A percentile compares a stretch with the other conserved stretches of the same genome.
Evolutionary conservation across 257 asterid species (phyloP).

Genomic region (Solanum sparsipilum): DNA sequence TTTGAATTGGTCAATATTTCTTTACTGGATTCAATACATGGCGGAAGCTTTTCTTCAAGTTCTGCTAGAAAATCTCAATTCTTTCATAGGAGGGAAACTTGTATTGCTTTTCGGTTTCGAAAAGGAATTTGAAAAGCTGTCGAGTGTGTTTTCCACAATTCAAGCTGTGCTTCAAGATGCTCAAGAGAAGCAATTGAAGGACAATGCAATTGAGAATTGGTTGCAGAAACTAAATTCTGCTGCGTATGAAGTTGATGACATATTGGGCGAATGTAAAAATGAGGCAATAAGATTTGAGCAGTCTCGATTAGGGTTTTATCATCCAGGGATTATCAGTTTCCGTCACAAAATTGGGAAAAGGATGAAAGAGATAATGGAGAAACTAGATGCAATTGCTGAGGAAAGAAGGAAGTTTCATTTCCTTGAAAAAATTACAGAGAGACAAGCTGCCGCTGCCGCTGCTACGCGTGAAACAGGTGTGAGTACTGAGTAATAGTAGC

Average conservation of each 20-base stretch:
- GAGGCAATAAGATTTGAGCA: background rate
- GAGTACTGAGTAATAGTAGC: background rate
- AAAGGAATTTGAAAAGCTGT: background rate
- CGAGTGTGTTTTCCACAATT: background rate
- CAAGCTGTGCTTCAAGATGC: background rate
- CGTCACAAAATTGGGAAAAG: constrained; percentile 11
- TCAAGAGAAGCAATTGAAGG: background rate
- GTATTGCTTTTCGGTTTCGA: background rate
- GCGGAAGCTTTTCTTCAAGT: background rate
- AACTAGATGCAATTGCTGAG: constrained; percentile 9
- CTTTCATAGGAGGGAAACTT: background rate
- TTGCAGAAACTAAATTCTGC: background rate
- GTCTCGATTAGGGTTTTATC: background rate
- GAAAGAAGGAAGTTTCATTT: constrained; percentile 11
- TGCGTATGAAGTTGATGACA: background rate
- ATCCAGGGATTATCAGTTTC: background rate
- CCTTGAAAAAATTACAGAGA: background rate
- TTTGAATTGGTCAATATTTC: background rate
- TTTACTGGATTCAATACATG: background rate
- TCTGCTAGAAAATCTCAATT: background rate
- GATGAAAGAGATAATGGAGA: constrained; percentile 1
- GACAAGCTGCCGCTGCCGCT: background rate
- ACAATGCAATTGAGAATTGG: background rate
- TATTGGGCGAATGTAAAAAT: constrained; percentile 8
- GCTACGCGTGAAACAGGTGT: background rate